Percentiles rank a stretch among this genome's conserved stretches.
phyloP scores from a whole-genome alignment of 2,329 filamentous ascomycete genomes.

The Pyricularia grisea region DNA sequence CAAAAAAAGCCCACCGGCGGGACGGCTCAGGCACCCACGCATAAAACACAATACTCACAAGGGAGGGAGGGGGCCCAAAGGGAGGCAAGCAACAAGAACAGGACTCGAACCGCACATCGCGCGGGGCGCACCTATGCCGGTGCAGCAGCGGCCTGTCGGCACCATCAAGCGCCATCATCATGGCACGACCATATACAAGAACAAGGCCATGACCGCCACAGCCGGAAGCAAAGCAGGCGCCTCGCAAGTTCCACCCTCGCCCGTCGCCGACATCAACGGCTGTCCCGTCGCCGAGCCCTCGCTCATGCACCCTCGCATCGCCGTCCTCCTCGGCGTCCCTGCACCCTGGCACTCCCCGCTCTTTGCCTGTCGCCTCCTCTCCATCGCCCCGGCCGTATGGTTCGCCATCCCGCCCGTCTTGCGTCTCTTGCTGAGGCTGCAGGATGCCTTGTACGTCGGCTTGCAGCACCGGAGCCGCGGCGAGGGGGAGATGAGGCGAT shows the following conservation, averaged over 20 bases:
- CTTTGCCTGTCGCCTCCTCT: constrained; percentile 62
- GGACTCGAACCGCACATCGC: neutral
- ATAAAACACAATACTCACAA: neutral
- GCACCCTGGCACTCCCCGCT: constrained; percentile 65
- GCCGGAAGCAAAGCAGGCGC: neutral
- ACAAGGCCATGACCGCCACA: neutral
- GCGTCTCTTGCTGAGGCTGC: constrained; percentile 56
- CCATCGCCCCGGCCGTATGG: constrained; percentile 60
- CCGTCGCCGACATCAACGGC: constrained; percentile 3
- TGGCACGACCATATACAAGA: neutral
- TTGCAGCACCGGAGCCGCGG: constrained; percentile 2
- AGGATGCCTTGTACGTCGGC: constrained; percentile 24
- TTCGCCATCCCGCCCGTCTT: constrained; percentile 63
- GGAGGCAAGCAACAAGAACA: neutral
- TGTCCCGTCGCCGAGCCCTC: constrained; percentile 19
- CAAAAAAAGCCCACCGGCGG: neutral
- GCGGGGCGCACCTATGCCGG: neutral
- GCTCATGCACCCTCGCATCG: constrained; percentile 65
- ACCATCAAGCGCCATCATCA: neutral
- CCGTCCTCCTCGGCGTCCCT: constrained; percentile 67
- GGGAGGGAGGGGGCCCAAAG: neutral
- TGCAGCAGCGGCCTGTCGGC: neutral
- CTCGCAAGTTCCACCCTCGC: neutral
- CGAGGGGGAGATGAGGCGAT: constrained; percentile 5
- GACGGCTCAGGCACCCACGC: neutral